phyloP scores from a whole-genome alignment of 257 asterid genomes.

The Solanum raphanifolium region DNA sequence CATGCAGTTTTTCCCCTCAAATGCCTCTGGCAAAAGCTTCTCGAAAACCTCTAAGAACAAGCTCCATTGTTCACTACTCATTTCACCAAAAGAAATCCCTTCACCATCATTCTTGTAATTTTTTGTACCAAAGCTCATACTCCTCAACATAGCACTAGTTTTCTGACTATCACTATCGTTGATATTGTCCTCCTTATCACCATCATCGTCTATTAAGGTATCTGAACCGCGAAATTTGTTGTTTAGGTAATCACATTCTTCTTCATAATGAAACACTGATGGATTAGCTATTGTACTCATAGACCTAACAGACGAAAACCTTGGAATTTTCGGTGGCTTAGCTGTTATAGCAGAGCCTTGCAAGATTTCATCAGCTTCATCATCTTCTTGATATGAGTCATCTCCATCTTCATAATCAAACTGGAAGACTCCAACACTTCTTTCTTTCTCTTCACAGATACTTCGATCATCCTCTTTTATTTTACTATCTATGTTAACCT shows the following conservation, averaged over 20 bases:
- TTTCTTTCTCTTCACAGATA: conserved; percentile 19
- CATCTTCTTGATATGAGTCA: conserved; percentile 4
- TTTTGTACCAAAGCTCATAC: conserved; percentile 53
- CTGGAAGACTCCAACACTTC: conserved; percentile 27
- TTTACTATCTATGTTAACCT: conserved; percentile 22
- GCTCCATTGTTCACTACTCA: conserved; percentile 56
- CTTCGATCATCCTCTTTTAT: conserved; percentile 9
- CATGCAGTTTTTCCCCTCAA: conserved; percentile 60
- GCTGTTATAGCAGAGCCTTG: conserved; percentile 16
- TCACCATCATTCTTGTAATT: conserved; percentile 38
- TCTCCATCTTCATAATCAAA: conserved; percentile 29
- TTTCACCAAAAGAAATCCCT: conserved; percentile 55
- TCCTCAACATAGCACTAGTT: conserved; percentile 41
- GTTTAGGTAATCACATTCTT: conserved; percentile 1
- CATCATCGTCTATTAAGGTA: not conserved
- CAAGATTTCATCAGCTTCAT: conserved; percentile 1
- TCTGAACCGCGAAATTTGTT: not conserved
- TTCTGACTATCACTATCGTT: conserved; percentile 14
- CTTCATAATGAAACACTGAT: conserved; percentile 2
- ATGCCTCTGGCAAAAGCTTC: conserved; percentile 46
- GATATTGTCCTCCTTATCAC: not conserved
- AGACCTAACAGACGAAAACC: conserved; percentile 31
- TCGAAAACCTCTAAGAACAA: conserved; percentile 51
- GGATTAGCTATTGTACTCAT: conserved; percentile 19
- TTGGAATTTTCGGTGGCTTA: conserved; percentile 41